Percentiles rank a stretch among this genome's conserved stretches.
These are phyloP conservation scores for Eucalyptus globulus DNA, from an alignment of 345 rosid species.

Conservation along the genomic window DNA sequence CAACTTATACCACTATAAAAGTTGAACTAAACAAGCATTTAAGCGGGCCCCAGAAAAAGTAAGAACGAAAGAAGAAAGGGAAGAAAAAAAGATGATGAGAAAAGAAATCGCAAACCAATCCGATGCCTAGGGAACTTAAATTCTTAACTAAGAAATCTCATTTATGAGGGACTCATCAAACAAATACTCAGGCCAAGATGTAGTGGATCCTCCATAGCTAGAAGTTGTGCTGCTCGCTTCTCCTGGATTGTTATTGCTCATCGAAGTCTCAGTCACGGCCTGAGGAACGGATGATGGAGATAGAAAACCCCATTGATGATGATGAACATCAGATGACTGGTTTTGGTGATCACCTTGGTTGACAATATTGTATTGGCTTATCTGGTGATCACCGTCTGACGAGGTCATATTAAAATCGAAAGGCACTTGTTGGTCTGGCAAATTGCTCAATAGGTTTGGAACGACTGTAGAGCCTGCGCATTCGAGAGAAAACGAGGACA, in stretches of 20 bases:
- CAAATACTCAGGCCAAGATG: not conserved
- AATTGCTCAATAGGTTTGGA: not conserved
- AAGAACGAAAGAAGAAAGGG: not conserved
- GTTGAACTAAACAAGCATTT: not conserved
- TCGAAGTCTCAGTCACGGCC: not conserved
- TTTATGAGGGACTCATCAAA: not conserved
- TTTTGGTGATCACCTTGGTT: not conserved
- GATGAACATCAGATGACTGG: not conserved
- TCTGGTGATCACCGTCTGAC: not conserved
- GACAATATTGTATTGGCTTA: not conserved
- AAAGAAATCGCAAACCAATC: not conserved
- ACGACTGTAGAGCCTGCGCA: not conserved
- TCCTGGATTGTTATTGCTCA: not conserved
- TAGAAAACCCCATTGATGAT: not conserved
- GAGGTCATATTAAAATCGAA: constrained; percentile 7
- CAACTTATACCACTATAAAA: not conserved
- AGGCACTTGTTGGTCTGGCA: not conserved
- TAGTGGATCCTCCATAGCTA: not conserved
- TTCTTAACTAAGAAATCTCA: not conserved
- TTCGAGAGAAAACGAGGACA: not conserved
- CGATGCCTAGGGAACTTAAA: not conserved
- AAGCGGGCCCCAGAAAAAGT: not conserved
- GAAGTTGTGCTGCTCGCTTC: not conserved
- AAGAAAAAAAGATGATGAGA: not conserved
- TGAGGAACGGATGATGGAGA: not conserved